phyloP scores from a whole-genome alignment of 495 filamentous ascomycete species.

The Aspergillus ostianus region DNA sequence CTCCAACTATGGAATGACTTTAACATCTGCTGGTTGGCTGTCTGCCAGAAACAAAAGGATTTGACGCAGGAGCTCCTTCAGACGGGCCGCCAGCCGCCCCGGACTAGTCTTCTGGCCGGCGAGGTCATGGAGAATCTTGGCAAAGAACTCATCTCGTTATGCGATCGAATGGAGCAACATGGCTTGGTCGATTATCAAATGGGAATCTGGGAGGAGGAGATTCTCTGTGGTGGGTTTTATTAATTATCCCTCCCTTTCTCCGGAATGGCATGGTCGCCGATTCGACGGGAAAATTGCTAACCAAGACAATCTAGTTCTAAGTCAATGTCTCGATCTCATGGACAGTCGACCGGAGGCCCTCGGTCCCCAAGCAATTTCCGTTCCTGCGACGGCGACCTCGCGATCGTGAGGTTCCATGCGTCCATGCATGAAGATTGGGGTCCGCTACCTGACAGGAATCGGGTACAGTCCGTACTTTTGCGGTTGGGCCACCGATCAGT shows the following conservation, averaged over 20 bases:
- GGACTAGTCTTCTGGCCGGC: conserved; percentile 63
- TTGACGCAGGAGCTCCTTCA: conserved; percentile 59
- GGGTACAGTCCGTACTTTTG: conserved; percentile 10
- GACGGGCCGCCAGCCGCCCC: conserved; percentile 56
- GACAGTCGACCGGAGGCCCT: conserved; percentile 36
- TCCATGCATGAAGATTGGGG: background rate
- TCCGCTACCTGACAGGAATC: background rate
- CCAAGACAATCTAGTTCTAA: conserved; percentile 49
- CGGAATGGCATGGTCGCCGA: background rate
- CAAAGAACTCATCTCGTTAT: conserved; percentile 73
- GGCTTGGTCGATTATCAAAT: conserved; percentile 97
- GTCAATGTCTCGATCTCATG: conserved; percentile 61
- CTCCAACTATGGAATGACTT: conserved; percentile 90
- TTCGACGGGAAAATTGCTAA: background rate
- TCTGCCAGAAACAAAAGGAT: conserved; percentile 85
- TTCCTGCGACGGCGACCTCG: conserved; percentile 25
- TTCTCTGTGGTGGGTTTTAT: conserved; percentile 67
- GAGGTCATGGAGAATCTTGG: conserved; percentile 77
- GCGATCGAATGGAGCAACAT: conserved; percentile 81
- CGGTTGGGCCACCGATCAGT: background rate
- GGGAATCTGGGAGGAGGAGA: conserved; percentile 93
- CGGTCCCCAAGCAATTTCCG: conserved; percentile 21
- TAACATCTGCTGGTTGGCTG: conserved; percentile 88
- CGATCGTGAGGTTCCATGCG: conserved; percentile 9
- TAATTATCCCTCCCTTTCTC: background rate